Evolutionary conservation across 2,329 filamentous ascomycete genomes (phyloP), one percentile per base, ranked within the genome.

Genomic region (Aspergillus udagawae): DNA sequence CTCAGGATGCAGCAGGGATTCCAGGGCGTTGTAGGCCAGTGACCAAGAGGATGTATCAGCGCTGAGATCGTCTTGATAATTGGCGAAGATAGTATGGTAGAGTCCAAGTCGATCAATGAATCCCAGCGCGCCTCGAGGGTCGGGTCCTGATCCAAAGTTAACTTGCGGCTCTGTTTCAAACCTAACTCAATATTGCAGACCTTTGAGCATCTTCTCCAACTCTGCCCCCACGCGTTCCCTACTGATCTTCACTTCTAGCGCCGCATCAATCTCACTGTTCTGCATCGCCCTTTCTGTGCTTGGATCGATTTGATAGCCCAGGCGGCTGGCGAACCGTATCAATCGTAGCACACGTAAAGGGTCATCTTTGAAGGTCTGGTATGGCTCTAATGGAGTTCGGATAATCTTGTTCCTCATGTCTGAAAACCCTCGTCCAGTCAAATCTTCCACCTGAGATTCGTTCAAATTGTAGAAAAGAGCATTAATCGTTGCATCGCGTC

Each of bases 401-500:
- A 99, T 92, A 51, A 92, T 78, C 59, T 84, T 83, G 1, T 80
- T 77, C 35, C 81, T 73, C 84, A 97, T 85, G 69, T 97, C 93
- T 7, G 82, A 70, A 38, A 95, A 77, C 0, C 94, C 93, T 42
- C 73, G 76, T 7, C 83, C 83, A 0, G 91, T 95, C 60, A 95
- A 89, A 71, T 99, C 94, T 73, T 97, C 93, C 38, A 97, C 83
- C 57, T 82, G 67, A 35, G 85, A 83, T 1, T 88, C 91, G 67
- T 92, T 86, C 42, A 99, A 78, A 66, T 97, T 97, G 79, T 94
- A 97, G 76, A 97, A 97, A 61, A 99, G 84, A 25, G 94, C 91
- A 71, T 99, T 99, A 60, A 97, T 86, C 0, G 92, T 97, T 23
- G 93, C 92, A 78, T 99, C 93, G 50, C 93, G 86, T 23, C 93